phyloP scores from a whole-genome alignment of 2,329 filamentous ascomycete species.

The Ceratocystis cubensis region DNA sequence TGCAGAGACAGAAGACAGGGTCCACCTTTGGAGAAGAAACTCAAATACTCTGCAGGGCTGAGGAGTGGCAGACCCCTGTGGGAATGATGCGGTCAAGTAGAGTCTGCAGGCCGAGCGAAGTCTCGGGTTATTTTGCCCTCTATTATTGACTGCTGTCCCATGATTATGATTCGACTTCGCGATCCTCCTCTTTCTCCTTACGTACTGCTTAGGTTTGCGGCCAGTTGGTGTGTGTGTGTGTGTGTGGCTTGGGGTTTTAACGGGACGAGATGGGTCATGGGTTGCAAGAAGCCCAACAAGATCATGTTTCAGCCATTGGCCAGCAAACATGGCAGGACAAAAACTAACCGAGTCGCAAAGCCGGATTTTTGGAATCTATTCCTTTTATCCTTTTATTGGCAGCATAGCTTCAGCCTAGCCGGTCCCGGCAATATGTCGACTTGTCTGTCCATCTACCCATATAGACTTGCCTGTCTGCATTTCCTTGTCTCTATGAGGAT shows the following conservation, averaged over 20 bases:
- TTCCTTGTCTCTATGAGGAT: too few species aligned
- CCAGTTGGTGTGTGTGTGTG: too few species aligned
- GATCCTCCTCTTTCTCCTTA: background rate
- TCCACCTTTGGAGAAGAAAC: background rate
- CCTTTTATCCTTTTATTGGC: background rate
- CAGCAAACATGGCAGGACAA: background rate
- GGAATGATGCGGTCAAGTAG: slow-evolving; percentile 1
- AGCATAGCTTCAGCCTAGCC: background rate
- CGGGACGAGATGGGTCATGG: too few species aligned
- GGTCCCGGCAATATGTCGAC: too few species aligned
- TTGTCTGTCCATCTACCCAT: too few species aligned
- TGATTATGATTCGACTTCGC: background rate
- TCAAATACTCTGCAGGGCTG: slow-evolving; percentile 17
- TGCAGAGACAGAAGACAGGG: background rate
- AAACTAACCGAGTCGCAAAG: background rate
- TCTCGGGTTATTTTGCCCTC: too few species aligned
- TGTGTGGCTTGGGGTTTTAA: too few species aligned
- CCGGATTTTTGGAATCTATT: background rate
- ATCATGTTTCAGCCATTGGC: slow-evolving; percentile 5
- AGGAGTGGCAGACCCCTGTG: background rate
- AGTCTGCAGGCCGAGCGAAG: too few species aligned
- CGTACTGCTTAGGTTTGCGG: background rate
- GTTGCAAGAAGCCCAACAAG: too few species aligned
- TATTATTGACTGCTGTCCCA: too few species aligned
- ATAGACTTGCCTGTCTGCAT: too few species aligned